Conservation (phyloP, 148 eudicot genomes). For the Limonium bicolor region DNA sequence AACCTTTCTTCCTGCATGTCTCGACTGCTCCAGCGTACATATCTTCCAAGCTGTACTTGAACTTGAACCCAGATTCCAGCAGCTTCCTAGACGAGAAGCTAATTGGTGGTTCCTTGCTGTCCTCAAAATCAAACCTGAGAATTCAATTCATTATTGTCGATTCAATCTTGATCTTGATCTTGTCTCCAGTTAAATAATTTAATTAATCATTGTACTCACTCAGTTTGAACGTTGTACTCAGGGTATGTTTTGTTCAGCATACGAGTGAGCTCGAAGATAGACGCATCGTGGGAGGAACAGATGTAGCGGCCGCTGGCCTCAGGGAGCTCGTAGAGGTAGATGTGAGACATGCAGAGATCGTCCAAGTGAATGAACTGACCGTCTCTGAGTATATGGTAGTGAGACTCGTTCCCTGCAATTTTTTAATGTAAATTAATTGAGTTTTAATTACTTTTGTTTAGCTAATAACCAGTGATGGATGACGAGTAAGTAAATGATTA, state of each 20-base stretch:
- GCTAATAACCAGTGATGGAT: neutral
- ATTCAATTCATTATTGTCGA: too few relatives aligned
- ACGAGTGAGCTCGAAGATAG: conserved; percentile 46
- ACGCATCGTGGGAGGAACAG: conserved; percentile 76
- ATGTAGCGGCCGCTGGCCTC: conserved; percentile 74
- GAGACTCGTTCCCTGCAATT: conserved; percentile 60
- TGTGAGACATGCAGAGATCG: conserved; percentile 78
- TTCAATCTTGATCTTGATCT: neutral
- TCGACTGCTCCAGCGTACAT: conserved; percentile 82
- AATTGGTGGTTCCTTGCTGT: conserved; percentile 36
- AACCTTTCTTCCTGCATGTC: conserved; percentile 63
- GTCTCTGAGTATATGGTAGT: conserved; percentile 66
- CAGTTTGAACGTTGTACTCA: conserved; percentile 58
- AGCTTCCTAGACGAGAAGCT: conserved; percentile 74
- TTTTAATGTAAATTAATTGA: too few relatives aligned
- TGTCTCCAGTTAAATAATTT: too few relatives aligned
- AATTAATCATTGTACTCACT: too few relatives aligned
- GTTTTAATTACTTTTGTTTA: too few relatives aligned
- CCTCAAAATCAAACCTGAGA: conserved; percentile 63
- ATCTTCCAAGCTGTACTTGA: conserved; percentile 72
- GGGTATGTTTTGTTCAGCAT: conserved; percentile 65
- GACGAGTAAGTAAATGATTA: neutral
- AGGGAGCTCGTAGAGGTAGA: conserved; percentile 62
- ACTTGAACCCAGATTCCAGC: conserved; percentile 44
- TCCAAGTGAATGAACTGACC: conserved; percentile 83